A percentile compares a stretch with the other conserved stretches of the same genome.
These are phyloP conservation scores for Colletotrichum sp. DNA, from an alignment of 2,329 filamentous ascomycete species.

Conservation along the genomic window DNA sequence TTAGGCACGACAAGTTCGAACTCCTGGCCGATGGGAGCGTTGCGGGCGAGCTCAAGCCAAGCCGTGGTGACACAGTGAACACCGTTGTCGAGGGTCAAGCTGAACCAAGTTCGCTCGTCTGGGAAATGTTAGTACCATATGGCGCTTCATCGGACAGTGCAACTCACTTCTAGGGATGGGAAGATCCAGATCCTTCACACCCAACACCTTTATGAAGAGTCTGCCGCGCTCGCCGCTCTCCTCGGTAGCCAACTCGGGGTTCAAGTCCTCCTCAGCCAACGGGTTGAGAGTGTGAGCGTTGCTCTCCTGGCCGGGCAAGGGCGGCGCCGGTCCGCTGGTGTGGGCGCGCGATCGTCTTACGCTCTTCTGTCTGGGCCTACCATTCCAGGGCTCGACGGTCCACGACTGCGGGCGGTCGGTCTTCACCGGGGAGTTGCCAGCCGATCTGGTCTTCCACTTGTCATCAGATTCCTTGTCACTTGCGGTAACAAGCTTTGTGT, in stretches of 20 bases:
- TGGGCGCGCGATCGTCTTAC: slow-evolving; percentile 60
- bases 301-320: slow-evolving; percentile 86
- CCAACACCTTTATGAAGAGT: slow-evolving; percentile 98
- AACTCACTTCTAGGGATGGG: slow-evolving; percentile 83
- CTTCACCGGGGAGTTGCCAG: slow-evolving; percentile 73
- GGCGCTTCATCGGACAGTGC: slow-evolving; percentile 1
- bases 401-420: slow-evolving; percentile 86
- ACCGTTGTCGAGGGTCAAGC: slow-evolving; percentile 96
- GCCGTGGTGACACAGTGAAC: slow-evolving; percentile 97
- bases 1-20: slow-evolving; percentile 97
- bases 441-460: slow-evolving; percentile 61
- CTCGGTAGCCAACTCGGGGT: slow-evolving; percentile 63
- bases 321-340: slow-evolving; percentile 72
- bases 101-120: slow-evolving; percentile 94
- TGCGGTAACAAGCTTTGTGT: slow-evolving; percentile 96
- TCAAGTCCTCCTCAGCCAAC: slow-evolving; percentile 71
- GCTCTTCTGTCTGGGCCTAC: slow-evolving; percentile 71
- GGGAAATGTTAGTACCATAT: slow-evolving; percentile 27
- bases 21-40: slow-evolving; percentile 94
- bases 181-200: slow-evolving; percentile 92
- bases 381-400: slow-evolving; percentile 97
- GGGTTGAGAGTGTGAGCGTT: slow-evolving; percentile 71
- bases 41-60: slow-evolving; percentile 90
- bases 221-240: slow-evolving; percentile 88
- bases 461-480: slow-evolving; percentile 74